Base-by-base conservation (phyloP, 495 filamentous ascomycete genomes). In the Penicillium taxi region DNA sequence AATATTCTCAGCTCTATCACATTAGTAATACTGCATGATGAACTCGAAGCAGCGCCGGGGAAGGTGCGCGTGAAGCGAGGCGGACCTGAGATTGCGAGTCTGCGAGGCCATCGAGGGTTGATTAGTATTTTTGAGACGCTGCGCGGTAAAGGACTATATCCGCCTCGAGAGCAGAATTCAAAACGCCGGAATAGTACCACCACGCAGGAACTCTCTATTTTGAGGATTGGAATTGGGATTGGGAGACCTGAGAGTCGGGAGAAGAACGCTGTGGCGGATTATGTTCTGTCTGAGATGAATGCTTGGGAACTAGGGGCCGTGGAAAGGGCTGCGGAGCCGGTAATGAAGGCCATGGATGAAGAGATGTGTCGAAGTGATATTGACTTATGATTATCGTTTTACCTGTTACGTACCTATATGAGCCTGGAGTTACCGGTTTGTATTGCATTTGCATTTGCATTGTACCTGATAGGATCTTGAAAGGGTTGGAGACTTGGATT, bases 1-100 rank as follows among this genome's bases (percentile, higher is more conserved):
- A n/a, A n/a, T n/a, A n/a, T n/a, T n/a, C n/a, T 59, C 68, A 35
- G 24, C 1, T 29, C 26, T 29, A 3, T 68, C 16, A 66, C 66
- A 0, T 61, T 94, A 11, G 75, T 93, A 2, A 60, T 94, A 2
- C 62, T 94, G 18, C 85, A 94, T 59, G 87, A 94, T 50, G 87
- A 94, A 51, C 59, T 94, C 6, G 86, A 94, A 52, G 67, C 70
- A 28, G 60, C 67, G 16, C 46, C 85, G 8, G 85, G 86, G 1
- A 73, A 69, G 24, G 64, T 93, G 4, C 80, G 67, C 26, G 60
- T 83, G 25, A 77, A 58, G 46, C 66, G 54, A 30, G 74, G 69
- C 2, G 74, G 74, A 15, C 50, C 64, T 4, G 58, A 67, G 32
- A 47, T 27, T 64, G 75, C 73, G 30, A 79, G 58, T 53, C 58